Conservation (phyloP, 2,329 filamentous ascomycete species). For the Nothomitra cinnamomea region DNA sequence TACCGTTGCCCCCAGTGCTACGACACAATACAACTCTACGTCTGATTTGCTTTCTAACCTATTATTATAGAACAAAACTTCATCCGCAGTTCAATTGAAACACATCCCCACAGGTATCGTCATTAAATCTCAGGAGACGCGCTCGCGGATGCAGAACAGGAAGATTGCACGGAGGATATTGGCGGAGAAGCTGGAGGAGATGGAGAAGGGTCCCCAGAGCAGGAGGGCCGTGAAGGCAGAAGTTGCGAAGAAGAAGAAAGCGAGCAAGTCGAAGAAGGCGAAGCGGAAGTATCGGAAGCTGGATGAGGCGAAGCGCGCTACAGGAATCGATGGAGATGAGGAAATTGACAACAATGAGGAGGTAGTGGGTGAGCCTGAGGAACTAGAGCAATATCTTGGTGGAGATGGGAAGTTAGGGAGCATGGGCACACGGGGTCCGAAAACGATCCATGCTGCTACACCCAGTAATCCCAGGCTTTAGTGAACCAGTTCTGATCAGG, state of each 20-base stretch:
- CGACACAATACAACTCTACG: neutral
- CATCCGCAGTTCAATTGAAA: slow-evolving; percentile 80
- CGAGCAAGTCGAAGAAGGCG: slow-evolving; percentile 66
- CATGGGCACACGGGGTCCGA: no score
- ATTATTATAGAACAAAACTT: slow-evolving; percentile 68
- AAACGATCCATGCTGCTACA: no score
- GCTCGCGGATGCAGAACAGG: slow-evolving; percentile 72
- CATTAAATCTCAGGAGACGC: slow-evolving; percentile 83
- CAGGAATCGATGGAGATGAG: neutral
- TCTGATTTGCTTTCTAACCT: neutral
- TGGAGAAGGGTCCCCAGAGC: slow-evolving; percentile 53
- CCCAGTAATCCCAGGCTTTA: no score
- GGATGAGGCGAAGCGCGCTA: slow-evolving; percentile 28
- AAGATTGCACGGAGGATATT: slow-evolving; percentile 67
- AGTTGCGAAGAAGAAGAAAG: slow-evolving; percentile 49
- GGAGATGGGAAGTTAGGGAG: neutral
- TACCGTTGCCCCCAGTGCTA: neutral
- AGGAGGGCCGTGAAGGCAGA: slow-evolving; percentile 47
- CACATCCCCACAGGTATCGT: slow-evolving; percentile 84
- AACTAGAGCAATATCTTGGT: neutral
- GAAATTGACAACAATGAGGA: neutral
- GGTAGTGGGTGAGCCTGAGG: neutral
- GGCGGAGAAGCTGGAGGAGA: slow-evolving; percentile 58
- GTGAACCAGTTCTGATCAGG: no score
- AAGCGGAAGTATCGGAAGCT: slow-evolving; percentile 59